These are phyloP conservation scores for Cordyceps fumosorosea DNA, from an alignment of 2,329 filamentous ascomycete species.

Conservation along the genomic window DNA sequence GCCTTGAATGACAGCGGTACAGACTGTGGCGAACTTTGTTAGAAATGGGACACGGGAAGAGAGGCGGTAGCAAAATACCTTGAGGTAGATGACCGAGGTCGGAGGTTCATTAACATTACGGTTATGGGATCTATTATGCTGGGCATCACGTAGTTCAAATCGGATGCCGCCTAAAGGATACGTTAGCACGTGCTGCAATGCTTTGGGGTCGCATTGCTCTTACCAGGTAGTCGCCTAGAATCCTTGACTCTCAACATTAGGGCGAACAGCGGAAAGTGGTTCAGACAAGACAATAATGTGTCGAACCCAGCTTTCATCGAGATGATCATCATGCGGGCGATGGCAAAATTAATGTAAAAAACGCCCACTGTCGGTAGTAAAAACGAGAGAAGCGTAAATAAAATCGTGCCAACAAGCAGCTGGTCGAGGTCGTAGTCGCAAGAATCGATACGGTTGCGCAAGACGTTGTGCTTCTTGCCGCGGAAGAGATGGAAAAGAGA, in stretches of 20 bases:
- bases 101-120: constrained; percentile 43
- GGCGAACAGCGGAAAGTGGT: constrained; percentile 96
- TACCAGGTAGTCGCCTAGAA: constrained; percentile 77
- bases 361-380: constrained; percentile 90
- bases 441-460: constrained; percentile 95
- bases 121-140: constrained; percentile 38
- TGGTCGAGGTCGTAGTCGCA: constrained; percentile 99
- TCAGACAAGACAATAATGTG: constrained; percentile 85
- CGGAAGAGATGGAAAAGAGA: constrained; percentile 98
- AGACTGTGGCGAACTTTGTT: constrained; percentile 46
- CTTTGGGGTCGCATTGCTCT: constrained; percentile 17
- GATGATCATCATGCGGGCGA: constrained; percentile 91
- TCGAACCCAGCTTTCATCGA: constrained; percentile 85
- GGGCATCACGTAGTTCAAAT: constrained; percentile 80
- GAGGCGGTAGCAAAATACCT: constrained; percentile 47
- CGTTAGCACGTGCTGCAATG: constrained; percentile 5
- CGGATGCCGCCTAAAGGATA: constrained; percentile 55
- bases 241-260: constrained; percentile 95
- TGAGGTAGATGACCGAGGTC: constrained; percentile 79
- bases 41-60: neutral
- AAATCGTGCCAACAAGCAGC: constrained; percentile 87
- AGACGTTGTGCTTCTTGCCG: constrained; percentile 94
- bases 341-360: constrained; percentile 94
- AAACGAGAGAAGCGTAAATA: constrained; percentile 94
- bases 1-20: constrained; percentile 83